phyloP scores from a whole-genome alignment of 1,284 basidiomycete genomes.

The Heliocybe sulcata region DNA sequence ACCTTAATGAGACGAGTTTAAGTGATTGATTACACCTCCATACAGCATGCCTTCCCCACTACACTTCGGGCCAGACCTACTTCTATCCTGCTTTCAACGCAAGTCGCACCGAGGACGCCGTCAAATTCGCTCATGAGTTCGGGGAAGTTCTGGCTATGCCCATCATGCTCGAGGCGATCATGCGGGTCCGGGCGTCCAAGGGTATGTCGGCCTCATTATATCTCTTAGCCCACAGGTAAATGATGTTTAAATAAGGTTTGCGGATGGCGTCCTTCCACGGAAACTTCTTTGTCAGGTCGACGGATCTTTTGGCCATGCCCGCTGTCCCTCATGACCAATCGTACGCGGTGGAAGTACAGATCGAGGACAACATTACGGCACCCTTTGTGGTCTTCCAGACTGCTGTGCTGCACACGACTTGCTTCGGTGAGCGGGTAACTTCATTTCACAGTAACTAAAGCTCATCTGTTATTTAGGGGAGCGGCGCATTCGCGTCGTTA shows the following conservation, averaged over 20 bases:
- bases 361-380: constrained; percentile 91
- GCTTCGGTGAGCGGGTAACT: constrained; percentile 56
- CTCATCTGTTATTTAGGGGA: constrained; percentile 49
- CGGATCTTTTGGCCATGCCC: constrained; percentile 94
- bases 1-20: neutral
- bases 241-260: constrained; percentile 45
- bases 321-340: constrained; percentile 96
- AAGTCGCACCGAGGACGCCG: constrained; percentile 86
- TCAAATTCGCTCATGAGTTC: constrained; percentile 98
- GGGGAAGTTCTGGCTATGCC: constrained; percentile 90
- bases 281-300: constrained; percentile 98
- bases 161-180: constrained; percentile 95
- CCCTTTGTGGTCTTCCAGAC: constrained; percentile 97
- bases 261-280: constrained; percentile 98
- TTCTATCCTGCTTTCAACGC: constrained; percentile 99
- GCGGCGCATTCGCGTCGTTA: constrained; percentile 93
- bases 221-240: neutral
- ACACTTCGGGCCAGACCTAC: constrained; percentile 97
- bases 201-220: constrained; percentile 40
- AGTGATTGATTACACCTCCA: constrained; percentile 7
- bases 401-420: constrained; percentile 93
- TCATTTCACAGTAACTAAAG: neutral
- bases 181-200: constrained; percentile 93
- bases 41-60: constrained; percentile 86
- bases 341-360: constrained; percentile 95